Evolutionary conservation across 306 rosid genomes (phyloP).

Genomic region (Trichosanthes cucumerina): DNA sequence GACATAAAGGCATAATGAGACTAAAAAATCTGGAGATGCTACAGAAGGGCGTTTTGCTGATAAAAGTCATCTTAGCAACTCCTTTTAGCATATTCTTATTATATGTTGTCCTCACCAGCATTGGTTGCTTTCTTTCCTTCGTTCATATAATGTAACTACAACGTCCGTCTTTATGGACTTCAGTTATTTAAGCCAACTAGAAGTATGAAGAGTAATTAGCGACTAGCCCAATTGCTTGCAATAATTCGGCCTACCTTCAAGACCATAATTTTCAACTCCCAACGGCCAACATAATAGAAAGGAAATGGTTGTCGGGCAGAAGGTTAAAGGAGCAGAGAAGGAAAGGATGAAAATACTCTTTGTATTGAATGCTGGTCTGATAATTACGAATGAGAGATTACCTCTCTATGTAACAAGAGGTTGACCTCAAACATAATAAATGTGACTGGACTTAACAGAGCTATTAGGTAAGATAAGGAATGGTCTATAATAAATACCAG

Average conservation of each 20-base stretch:
- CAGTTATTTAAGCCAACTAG: not conserved
- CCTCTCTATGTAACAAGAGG: too few relatives aligned
- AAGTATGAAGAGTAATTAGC: not conserved
- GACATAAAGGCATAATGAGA: not conserved
- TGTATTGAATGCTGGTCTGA: too few relatives aligned
- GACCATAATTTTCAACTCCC: not conserved
- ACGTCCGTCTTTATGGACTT: not conserved
- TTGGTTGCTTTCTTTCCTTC: not conserved
- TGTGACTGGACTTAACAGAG: too few relatives aligned
- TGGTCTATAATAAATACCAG: too few relatives aligned
- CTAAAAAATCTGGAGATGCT: not conserved
- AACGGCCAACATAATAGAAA: too few relatives aligned
- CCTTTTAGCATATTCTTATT: not conserved
- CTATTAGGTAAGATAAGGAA: too few relatives aligned
- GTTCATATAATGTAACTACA: not conserved
- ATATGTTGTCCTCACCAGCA: not conserved
- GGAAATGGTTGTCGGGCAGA: too few relatives aligned
- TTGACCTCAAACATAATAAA: too few relatives aligned
- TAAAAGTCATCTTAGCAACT: not conserved
- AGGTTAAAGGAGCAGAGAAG: too few relatives aligned
- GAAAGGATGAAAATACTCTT: too few relatives aligned
- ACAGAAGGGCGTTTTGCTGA: not conserved
- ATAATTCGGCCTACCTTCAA: not conserved
- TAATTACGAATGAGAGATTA: too few relatives aligned
- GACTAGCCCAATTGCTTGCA: not conserved